Evolutionary conservation across 2,329 filamentous ascomycete genomes (phyloP), one percentile per base, ranked within the genome.

Genomic region (Rachicladosporium sp.): DNA sequence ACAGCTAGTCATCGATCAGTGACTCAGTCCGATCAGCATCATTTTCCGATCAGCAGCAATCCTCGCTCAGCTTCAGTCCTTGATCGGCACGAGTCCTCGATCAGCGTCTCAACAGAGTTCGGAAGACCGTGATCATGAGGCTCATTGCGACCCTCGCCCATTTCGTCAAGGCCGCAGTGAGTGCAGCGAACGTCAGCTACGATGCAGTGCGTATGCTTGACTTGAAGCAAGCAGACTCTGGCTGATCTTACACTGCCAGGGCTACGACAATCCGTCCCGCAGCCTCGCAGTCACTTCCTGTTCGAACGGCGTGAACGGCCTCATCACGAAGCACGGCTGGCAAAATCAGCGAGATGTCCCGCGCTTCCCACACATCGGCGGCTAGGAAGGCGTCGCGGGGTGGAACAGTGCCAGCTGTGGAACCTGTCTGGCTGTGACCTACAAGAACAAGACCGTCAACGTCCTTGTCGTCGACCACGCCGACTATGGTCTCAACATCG

Each of bases 241-340:
- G n/a, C 21, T 23, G 21, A 23, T 23, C 21, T 23, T 23, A 4
- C 4, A 4, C 21, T 23, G 88, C 63, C 62, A 65, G 12, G 76
- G 71, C 55, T 91, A 84, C 64, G 82, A 88, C 55, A 64, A 79
- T 46, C 58, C 57, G 34, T 48, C 49, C 43, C 71, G 76, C 42
- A 66, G 72, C 33, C 58, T 88, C 40, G 67, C 61, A 29, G 58
- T 54, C 4, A 69, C 86, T 33, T 58, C 77, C 45, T 86, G 80
- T 71, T 80, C 75, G 29, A 75, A 84, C 54, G 80, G 80, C 40
- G 35, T 46, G 45, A 79, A 83, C 60, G 80, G 80, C 42, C 69
- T 85, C 45, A 73, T 74, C 46, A 76, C 71, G 50, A 70, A 67
- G 51, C 74, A 74, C 62, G 67, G 67, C 50, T 82, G 36, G 38